Base-by-base conservation (phyloP, 192 early-diverging fungal genomes). In the Irineochytrium annulatum region DNA sequence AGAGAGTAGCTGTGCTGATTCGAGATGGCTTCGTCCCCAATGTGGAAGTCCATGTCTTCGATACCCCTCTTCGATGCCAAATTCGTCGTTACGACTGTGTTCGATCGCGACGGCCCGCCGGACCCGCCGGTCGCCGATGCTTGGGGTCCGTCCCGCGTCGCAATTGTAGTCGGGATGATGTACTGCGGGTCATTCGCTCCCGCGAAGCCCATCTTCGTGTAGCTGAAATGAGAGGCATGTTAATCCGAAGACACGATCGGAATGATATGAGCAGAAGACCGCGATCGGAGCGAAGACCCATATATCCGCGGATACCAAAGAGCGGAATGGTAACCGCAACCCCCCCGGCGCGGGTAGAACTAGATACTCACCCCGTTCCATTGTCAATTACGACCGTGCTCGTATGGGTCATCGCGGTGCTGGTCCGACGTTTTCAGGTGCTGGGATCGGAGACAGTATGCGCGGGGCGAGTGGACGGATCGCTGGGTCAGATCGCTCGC, bases 151-250 rank as follows among this genome's bases (percentile, higher is more conserved):
- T 87, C 86, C 32, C 77, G 81, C 24, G 88, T 91, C 31, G 90
- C 91, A 67, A 99, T 95, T 27, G 80, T 88, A 0, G 96, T 96
- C 11, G 96, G 96, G 63, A 97, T 92, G 59, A 99, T 91, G 79
- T 91, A 97, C 59, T 92, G 91, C n/a, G 96, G 96, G 62, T 89
- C 90, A 79, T 96, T 92, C 83, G 96, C 94, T 33, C 96, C 96
- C 51, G 92, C 88, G 68, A 93, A 99, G 29, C 96, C 96, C 81
- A 97, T 87, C 75, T 99, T 99, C 69, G 96, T 93, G 69, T 91
- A 97, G 31, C 87, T 88, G 60, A 14, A 20, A 20, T 19, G 34
- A 26, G 44, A 43, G 48, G 20, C n/a, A 33, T 4, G 55, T n/a
- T n/a, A n/a, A n/a, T n/a, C n/a, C n/a, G n/a, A 22, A n/a, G 14